Base-by-base conservation (phyloP, 2,329 filamentous ascomycete genomes). In the Aschersonia sp. region DNA sequence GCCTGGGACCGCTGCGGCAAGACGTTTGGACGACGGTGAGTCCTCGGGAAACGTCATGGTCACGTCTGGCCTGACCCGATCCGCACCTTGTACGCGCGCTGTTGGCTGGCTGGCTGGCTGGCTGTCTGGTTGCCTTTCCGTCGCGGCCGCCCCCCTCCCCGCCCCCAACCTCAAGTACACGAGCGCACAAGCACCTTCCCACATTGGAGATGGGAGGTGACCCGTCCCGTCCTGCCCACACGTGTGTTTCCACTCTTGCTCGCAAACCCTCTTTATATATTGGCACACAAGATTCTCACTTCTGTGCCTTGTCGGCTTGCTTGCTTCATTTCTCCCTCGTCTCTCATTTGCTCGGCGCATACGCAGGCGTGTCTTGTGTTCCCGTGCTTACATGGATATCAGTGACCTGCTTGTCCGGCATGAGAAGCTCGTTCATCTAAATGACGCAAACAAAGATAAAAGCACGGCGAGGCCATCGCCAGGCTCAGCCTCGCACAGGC, bases 351-450 rank as follows among this genome's bases (percentile, higher is more conserved):
- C n/a, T 22, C 22, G 22, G 22, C 22, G 22, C 22, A 22, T 22
- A 22, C 22, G 22, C 22, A 22, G 22, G 22, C 22, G 22, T 22
- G 22, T 22, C 22, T 22, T 22, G 22, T 22, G 22, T 22, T 22
- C 22, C 22, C 8, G 30, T 59, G 54, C 73, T 77, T 73, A 74
- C 66, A 78, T 77, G 74, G 69, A 78, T 64, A 77, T 76, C 65
- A 80, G 76, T 54, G 77, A 80, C 60, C 71, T 81, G 51, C 69
- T 81, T 54, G 74, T 78, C 52, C 71, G 77, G 52, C 77, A 81
- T 63, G 74, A 79, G 64, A 80, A 79, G 63, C 73, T 80, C 54
- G 76, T 79, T 55, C 77, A 81, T 59, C 70, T 78, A 58, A 79
- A 76, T 63, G 74, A 79, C 60, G 71, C 70, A 53, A 72, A 64